phyloP scores from a whole-genome alignment of 2,329 filamentous ascomycete genomes.

The Fusarium marasasianum region DNA sequence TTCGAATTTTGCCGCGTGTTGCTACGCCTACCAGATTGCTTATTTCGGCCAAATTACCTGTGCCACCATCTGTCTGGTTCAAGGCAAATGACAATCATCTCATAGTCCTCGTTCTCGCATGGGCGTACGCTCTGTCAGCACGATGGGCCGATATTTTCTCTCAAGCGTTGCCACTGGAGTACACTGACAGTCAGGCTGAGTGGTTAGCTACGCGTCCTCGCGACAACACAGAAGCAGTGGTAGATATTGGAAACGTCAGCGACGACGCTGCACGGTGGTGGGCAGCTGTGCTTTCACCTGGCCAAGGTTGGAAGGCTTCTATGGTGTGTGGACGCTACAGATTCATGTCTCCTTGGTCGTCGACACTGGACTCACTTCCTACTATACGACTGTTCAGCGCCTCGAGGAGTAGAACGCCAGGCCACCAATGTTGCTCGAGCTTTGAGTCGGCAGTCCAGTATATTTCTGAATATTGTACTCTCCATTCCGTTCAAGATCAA shows the following conservation, averaged over 20 bases:
- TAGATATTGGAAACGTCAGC: neutral
- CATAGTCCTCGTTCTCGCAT: constrained; percentile 26
- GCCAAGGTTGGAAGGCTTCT: neutral
- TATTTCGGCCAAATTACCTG: neutral
- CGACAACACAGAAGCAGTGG: neutral
- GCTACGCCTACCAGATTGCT: neutral
- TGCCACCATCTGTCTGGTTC: neutral
- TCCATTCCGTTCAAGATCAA: neutral
- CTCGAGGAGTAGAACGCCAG: neutral
- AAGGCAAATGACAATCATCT: neutral
- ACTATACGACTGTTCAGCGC: neutral
- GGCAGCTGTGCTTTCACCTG: neutral
- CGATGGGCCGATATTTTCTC: constrained; percentile 23
- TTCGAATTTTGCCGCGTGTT: neutral
- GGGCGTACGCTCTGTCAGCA: constrained; percentile 22
- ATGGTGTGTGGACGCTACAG: neutral
- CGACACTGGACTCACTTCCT: neutral
- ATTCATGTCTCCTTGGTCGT: neutral
- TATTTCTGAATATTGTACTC: neutral
- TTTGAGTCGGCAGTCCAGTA: neutral
- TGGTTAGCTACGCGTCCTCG: neutral
- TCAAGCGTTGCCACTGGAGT: neutral
- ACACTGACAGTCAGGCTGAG: neutral
- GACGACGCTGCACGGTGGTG: neutral
- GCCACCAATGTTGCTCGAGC: neutral